A percentile compares a stretch with the other conserved stretches of the same genome.
phyloP scores from a whole-genome alignment of 1,284 basidiomycete genomes.

The Sanghuangporus sanghuang region DNA sequence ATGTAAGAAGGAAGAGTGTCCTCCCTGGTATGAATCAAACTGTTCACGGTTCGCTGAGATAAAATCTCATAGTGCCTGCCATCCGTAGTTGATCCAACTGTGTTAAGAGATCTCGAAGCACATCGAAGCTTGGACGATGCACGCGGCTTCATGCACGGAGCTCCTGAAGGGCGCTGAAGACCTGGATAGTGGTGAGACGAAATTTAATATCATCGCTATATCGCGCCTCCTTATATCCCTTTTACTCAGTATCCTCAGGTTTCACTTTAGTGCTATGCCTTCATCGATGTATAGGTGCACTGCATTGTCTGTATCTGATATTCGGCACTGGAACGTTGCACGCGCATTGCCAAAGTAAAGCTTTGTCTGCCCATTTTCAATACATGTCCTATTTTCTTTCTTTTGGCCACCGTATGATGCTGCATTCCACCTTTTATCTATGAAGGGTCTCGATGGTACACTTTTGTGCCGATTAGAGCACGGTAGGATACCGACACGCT shows the following conservation, averaged over 20 bases:
- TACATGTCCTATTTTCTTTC: background rate
- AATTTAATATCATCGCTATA: background rate
- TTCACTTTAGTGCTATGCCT: background rate
- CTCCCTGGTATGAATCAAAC: constrained; percentile 60
- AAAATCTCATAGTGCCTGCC: background rate
- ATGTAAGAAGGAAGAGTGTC: constrained; percentile 81
- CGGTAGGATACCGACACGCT: constrained; percentile 2
- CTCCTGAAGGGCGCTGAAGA: background rate
- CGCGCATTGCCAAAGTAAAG: background rate
- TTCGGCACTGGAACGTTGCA: constrained; percentile 3
- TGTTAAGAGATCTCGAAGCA: constrained; percentile 82
- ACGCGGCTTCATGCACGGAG: constrained; percentile 5
- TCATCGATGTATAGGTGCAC: background rate
- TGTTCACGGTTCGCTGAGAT: background rate
- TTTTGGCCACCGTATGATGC: background rate
- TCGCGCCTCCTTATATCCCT: background rate
- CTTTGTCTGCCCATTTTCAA: background rate
- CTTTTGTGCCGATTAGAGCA: background rate
- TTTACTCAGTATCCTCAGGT: background rate
- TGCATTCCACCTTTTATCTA: background rate
- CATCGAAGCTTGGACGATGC: constrained; percentile 76
- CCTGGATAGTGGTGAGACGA: background rate
- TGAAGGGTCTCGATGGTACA: background rate
- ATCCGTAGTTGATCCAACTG: constrained; percentile 73
- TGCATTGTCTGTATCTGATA: background rate